phyloP scores from a whole-genome alignment of 2,329 filamentous ascomycete species.

The Aspergillus sp. region DNA sequence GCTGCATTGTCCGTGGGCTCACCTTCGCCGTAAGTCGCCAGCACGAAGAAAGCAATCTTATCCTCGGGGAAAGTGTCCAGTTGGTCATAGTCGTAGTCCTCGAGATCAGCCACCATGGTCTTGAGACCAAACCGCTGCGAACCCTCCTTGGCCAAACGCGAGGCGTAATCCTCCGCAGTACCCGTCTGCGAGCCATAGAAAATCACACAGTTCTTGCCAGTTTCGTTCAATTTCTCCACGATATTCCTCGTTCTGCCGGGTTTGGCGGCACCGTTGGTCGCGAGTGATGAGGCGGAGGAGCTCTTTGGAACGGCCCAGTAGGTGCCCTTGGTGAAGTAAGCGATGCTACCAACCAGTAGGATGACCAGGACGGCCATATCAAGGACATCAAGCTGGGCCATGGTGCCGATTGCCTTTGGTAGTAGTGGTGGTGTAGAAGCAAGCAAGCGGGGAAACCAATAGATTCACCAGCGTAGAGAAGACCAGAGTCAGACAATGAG shows the following conservation, averaged over 20 bases:
- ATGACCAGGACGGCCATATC: slow-evolving; percentile 84
- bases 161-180: slow-evolving; percentile 96
- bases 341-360: slow-evolving; percentile 76
- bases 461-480: no score
- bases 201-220: slow-evolving; percentile 91
- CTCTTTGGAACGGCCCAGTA: slow-evolving; percentile 77
- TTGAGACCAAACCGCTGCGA: slow-evolving; percentile 92
- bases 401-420: slow-evolving; percentile 34
- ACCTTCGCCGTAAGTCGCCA: slow-evolving; percentile 96
- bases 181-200: slow-evolving; percentile 99
- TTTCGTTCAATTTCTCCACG: slow-evolving; percentile 90
- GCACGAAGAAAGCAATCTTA: slow-evolving; percentile 87
- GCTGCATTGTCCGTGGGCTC: slow-evolving; percentile 98
- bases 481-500: no score
- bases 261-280: slow-evolving; percentile 59
- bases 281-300: slow-evolving; percentile 64
- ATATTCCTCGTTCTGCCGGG: slow-evolving; percentile 84
- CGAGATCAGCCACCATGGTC: slow-evolving; percentile 95
- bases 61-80: slow-evolving; percentile 80
- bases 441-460: background rate
- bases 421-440: background rate
- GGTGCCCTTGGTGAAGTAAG: slow-evolving; percentile 96
- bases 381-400: slow-evolving; percentile 94
- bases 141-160: slow-evolving; percentile 90
- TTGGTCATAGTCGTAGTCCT: slow-evolving; percentile 96